Evolutionary conservation across 176 grass and related monocot species (phyloP), one percentile per base, ranked within the genome.

Genomic region (Eragrostis curvula): DNA sequence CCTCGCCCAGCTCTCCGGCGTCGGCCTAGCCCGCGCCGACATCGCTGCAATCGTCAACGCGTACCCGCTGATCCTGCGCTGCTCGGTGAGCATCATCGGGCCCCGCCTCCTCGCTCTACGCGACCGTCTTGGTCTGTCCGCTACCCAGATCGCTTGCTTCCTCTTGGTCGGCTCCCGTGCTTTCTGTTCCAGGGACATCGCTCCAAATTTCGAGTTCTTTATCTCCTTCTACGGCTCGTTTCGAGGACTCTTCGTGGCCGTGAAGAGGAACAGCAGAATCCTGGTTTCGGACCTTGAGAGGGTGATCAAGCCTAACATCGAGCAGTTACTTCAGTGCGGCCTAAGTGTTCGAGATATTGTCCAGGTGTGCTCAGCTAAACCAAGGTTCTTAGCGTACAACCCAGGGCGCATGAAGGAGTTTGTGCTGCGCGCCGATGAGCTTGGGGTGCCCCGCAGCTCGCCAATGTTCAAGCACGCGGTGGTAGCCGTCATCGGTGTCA

Each of bases 301-400:
- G 48, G 39, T 68, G 7, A 45, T 85, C 53, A 47, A 83, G 27
- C 85, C 74, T 8, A 91, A 86, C 60, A 51, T 86, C 17, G 46
- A 82, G 14, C 72, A 84, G 39, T 71, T 94, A 25, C 50, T 48
- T 42, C 56, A 91, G 27, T 73, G 61, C 25, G 78, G 88, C 5
- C 24, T 92, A 60, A 57, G 69, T 51, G 62, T 65, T 70, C 67
- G 27, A 17, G 53, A 79, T 29, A 83, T 94, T 73, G 57, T 6
- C 45, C 7, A 36, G n/a, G 20, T 85, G 5, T 56, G 82, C 5
- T 28, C 61, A 17, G 28, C 3, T 15, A 17, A 8, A 17, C 20
- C 50, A 5, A n/a, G 64, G 3, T 86, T 20, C 64, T 94, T 0
- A 21, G n/a, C 12, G 8, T 60, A 1, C 15, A 73, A 11, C 3